Base-by-base conservation (phyloP, 768 basidiomycete genomes). In the Dacryopinax spathularia region DNA sequence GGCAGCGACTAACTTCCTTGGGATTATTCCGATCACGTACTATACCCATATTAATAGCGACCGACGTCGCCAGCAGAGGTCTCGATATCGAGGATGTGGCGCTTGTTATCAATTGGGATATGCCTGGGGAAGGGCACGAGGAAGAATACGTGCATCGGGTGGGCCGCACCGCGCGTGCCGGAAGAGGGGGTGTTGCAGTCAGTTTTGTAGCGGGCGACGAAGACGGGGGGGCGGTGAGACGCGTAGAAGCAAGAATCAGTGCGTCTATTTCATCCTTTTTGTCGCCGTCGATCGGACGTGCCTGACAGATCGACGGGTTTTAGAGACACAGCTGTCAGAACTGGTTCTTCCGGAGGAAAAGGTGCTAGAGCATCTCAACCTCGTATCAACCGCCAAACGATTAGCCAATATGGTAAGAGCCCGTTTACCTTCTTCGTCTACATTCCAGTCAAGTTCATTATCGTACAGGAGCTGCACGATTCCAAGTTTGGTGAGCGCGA, bases 81-180 rank as follows among this genome's bases (percentile, higher is more conserved):
- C 75, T 99, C 64, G 96, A 98, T 75, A 95, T 98, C 63, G 91
- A 91, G 65, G 91, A 94, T 68, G 94, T 99, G 12, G 92, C 89
- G 12, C 84, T 97, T 78, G 91, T 99, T 20, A 80, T 99, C 64
- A 98, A 99, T 67, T 99, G 94, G 93, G 95, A 99, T 73, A 77
- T 97, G 66, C 96, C 96, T 15, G 79, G 85, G 87, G 71, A 81
- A 62, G 62, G 37, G 39, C 36, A 62, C 44, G 60, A 91, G 4
- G 95, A 95, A 73, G 94, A 95, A 72, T 99, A 99, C 71, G 89
- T 91, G 1, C 96, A 99, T 76, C 83, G 96, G 22, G 96, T 99
- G 0, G 93, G 93, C 43, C 76, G 93, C 70, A 97, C 93, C 25
- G 93, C 93, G 33, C 85, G 93, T 69, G 89, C 87, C 12, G 96